Evolutionary conservation across 2,329 filamentous ascomycete species (phyloP).

Genomic region (Diatrype stigma): DNA sequence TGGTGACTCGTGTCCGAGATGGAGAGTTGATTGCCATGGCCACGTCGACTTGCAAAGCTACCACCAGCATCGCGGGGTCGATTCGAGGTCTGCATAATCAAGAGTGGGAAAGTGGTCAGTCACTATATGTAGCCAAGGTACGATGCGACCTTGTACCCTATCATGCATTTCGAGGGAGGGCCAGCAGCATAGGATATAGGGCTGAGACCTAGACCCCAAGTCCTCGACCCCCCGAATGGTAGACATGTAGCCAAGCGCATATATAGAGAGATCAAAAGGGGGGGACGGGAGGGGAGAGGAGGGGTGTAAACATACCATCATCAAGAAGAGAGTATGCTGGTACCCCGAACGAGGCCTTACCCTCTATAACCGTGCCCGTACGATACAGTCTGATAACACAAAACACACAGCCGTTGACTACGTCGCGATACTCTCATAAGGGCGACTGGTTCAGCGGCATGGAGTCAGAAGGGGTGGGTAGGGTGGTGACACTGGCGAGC

Average conservation of each 20-base stretch:
- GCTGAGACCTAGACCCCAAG: background rate
- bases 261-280: too few relatives aligned
- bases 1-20: conserved; percentile 89
- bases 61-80: conserved; percentile 53
- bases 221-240: background rate
- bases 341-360: conserved; percentile 24
- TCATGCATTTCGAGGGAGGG: too few relatives aligned
- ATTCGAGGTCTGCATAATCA: conserved; percentile 48
- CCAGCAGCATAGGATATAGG: too few relatives aligned
- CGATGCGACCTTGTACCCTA: background rate
- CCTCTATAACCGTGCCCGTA: conserved; percentile 20
- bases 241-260: conserved; percentile 6
- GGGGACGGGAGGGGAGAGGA: background rate
- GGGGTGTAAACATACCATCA: conserved; percentile 24
- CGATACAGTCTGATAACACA: conserved; percentile 21
- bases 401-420: conserved; percentile 17
- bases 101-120: conserved; percentile 14
- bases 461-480: conserved; percentile 2
- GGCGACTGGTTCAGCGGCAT: conserved; percentile 8
- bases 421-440: conserved; percentile 25
- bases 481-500: background rate
- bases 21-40: conserved; percentile 54
- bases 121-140: background rate
- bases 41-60: conserved; percentile 55
- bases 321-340: conserved; percentile 19